Evolutionary conservation across 2,329 filamentous ascomycete genomes (phyloP), one percentile per base, ranked within the genome.

Genomic region (Apiospora aurea): DNA sequence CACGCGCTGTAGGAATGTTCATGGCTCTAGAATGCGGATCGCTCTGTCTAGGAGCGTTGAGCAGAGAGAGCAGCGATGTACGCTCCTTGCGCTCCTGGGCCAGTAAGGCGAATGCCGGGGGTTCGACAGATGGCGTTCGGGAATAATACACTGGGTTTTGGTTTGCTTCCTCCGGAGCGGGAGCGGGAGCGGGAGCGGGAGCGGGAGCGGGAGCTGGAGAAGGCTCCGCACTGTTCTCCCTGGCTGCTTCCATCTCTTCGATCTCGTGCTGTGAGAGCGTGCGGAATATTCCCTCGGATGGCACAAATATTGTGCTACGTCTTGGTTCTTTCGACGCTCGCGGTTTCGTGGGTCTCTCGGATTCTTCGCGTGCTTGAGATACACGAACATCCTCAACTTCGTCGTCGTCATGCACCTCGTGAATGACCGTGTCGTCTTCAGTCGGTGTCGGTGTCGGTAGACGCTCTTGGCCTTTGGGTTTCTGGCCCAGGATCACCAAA

Each of bases 231-330:
- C 76, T 75, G n/a, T 76, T 74, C 13, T 77, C 73, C 3, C 78
- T 76, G 10, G 75, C 73, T 41, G 75, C 79, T 71, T 85, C 82
- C 71, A 86, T 79, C 6, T 82, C 83, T 24, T 84, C 83, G 14
- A 86, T 83, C 72, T 89, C 87, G 72, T 87, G 82, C 74, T 89
- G 85, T 1, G 89, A 88, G 64, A 91, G 82, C 2, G 89, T 89
- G 67, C 88, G 87, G 78, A 92, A 91, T 71, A 90, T 88, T 67
- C 90, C 92, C 77, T 92, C 86, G 24, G 87, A 86, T 6, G 91
- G 89, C 16, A 89, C 87, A 75, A 92, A 89, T 70, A 91, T 85
- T 49, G 87, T 88, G 77, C 84, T 88, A 38, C 79, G 87, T 75
- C 83, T 86, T 71, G 81, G 83, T 76, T 80, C 85, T 73, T 72